Base-by-base conservation (phyloP, 1,139 yeast species). In the Taphrina deformans region DNA sequence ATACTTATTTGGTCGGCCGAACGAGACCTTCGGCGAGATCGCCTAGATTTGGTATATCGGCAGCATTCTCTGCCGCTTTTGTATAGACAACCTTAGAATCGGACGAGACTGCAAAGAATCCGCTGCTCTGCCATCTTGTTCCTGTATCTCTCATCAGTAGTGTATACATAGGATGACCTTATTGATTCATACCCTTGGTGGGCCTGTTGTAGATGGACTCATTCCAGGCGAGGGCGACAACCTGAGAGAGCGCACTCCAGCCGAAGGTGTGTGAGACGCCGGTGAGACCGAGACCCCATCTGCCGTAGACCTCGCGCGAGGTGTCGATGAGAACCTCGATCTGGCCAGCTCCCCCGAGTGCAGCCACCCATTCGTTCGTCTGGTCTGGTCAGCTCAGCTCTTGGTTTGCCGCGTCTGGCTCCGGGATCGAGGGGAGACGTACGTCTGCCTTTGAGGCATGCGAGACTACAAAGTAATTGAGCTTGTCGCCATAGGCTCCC, bases 101-200 rank as follows among this genome's bases (percentile, higher is more conserved):
- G 6, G 29, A 16, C 6, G 48, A 44, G 16, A 31, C 26, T 9
- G 50, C 62, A 24, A 58, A 58, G 26, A 45, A 50, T 10, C 62
- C 62, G n/a, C 55, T 45, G 27, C 52, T 48, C 46, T 58, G 62
- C 62, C 62, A 58, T n/a, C 62, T 33, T 26, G 62, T 31, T 9
- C 53, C 53, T 48, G 16, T 16, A 10, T 9, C n/a, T n/a, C n/a
- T n/a, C n/a, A n/a, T n/a, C n/a, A n/a, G n/a, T n/a, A n/a, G n/a
- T n/a, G n/a, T n/a, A n/a, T n/a, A n/a, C n/a, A n/a, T n/a, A n/a
- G n/a, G n/a, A n/a, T n/a, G n/a, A n/a, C n/a, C n/a, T n/a, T n/a
- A n/a, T n/a, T n/a, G n/a, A n/a, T n/a, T 44, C 26, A 21, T 26
- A 51, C 62, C 62, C n/a, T 58, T 58, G 21, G 62, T 58, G 10